These are phyloP conservation scores for Onygenales sp. DNA, from an alignment of 2,329 filamentous ascomycete species.

Conservation along the genomic window DNA sequence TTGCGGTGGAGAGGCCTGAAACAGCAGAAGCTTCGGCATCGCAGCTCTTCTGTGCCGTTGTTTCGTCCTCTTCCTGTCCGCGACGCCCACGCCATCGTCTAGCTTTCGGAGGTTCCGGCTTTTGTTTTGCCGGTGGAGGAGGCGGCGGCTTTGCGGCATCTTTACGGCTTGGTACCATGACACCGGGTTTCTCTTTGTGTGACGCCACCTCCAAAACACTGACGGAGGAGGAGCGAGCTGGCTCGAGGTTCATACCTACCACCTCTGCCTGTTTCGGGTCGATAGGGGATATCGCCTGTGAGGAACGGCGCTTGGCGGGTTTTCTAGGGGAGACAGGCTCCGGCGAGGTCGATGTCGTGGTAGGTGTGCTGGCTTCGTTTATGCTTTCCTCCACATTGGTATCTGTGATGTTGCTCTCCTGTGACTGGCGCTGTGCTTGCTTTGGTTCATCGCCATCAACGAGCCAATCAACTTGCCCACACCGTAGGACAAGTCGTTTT, in stretches of 20 bases:
- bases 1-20: background rate
- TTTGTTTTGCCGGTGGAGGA: conserved; percentile 20
- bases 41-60: conserved; percentile 7
- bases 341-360: conserved; percentile 25
- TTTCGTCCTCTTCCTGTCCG: conserved; percentile 23
- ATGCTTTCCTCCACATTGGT: conserved; percentile 21
- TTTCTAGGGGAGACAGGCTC: conserved; percentile 40
- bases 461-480: conserved; percentile 38
- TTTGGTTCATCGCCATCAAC: conserved; percentile 21
- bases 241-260: conserved; percentile 62
- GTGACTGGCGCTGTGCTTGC: conserved; percentile 13
- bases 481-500: conserved; percentile 36
- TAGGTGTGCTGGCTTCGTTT: conserved; percentile 25
- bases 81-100: conserved; percentile 33
- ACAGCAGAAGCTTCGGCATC: background rate
- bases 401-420: conserved; percentile 9
- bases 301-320: conserved; percentile 14
- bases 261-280: conserved; percentile 14
- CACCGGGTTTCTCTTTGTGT: conserved; percentile 71
- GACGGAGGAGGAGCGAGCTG: conserved; percentile 60
- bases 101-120: conserved; percentile 33
- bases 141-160: conserved; percentile 20
- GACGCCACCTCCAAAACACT: conserved; percentile 71
- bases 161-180: conserved; percentile 65
- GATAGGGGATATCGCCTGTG: background rate